Conservation (phyloP, 257 asterid species). For the Eustoma russellianum region DNA sequence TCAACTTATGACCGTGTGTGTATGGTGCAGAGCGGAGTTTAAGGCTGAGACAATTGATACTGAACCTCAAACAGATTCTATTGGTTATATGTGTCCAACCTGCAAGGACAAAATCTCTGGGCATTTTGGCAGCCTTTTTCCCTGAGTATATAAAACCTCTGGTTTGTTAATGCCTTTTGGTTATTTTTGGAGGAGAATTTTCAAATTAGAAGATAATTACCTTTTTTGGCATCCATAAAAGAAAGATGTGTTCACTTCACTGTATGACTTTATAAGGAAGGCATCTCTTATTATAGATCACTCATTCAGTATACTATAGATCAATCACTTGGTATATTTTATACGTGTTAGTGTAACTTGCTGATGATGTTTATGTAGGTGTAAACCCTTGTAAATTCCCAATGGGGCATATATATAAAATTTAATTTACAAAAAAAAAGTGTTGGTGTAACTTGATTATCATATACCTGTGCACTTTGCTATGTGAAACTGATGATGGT, state of each 20-base stretch:
- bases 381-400: too few relatives aligned
- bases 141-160: slow-evolving; percentile 20
- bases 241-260: not conserved
- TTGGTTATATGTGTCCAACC: slow-evolving; percentile 94
- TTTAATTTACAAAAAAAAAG: too few relatives aligned
- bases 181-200: slow-evolving; percentile 14
- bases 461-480: too few relatives aligned
- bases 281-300: too few relatives aligned
- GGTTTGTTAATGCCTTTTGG: slow-evolving; percentile 1
- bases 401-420: too few relatives aligned
- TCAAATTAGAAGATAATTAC: slow-evolving; percentile 16
- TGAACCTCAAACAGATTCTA: slow-evolving; percentile 78
- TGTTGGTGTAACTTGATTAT: too few relatives aligned
- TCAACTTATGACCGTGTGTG: slow-evolving; percentile 73
- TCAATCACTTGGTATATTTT: too few relatives aligned
- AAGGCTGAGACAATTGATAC: slow-evolving; percentile 65
- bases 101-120: slow-evolving; percentile 93
- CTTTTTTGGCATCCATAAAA: not conserved
- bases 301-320: too few relatives aligned
- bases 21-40: slow-evolving; percentile 95
- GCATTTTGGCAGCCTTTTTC: slow-evolving; percentile 61
- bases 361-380: too few relatives aligned
- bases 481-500: too few relatives aligned
- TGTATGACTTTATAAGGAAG: too few relatives aligned
- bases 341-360: too few relatives aligned